Percentiles rank a stretch among this genome's conserved stretches.
These are phyloP conservation scores for Scalesia atractyloides DNA, from an alignment of 129 eudicot species.

Conservation along the genomic window DNA sequence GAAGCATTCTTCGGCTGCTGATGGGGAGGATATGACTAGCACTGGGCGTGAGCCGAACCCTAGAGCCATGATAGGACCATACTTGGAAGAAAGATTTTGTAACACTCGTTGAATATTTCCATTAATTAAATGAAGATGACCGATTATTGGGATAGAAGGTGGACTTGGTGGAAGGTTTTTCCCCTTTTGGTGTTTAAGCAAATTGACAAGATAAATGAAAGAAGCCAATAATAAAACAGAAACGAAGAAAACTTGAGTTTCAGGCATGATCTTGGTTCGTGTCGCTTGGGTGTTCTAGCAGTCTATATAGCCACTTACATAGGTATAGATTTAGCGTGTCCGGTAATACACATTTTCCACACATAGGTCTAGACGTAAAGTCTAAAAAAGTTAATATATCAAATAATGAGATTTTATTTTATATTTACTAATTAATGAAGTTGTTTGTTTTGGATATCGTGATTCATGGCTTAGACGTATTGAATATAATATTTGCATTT, in stretches of 20 bases:
- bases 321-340: no score
- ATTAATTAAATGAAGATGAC: slow-evolving; percentile 39
- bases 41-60: slow-evolving; percentile 32
- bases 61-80: slow-evolving; percentile 40
- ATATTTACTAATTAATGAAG: no score
- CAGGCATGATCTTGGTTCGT: not conserved
- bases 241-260: not conserved
- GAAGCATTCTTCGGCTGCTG: slow-evolving; percentile 49
- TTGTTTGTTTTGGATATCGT: no score
- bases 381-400: no score
- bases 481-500: no score
- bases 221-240: not conserved
- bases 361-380: no score
- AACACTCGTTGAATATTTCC: not conserved
- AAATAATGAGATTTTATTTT: no score
- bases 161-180: slow-evolving; percentile 37
- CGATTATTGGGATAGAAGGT: slow-evolving; percentile 38
- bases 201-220: slow-evolving; percentile 6
- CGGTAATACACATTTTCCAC: no score
- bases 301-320: no score
- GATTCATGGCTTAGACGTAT: no score
- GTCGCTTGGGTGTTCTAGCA: not conserved
- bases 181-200: not conserved
- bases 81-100: slow-evolving; percentile 6
- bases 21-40: slow-evolving; percentile 35